Conservation (phyloP, 2,329 filamentous ascomycete species). For the Lasiodiplodia citricola region DNA sequence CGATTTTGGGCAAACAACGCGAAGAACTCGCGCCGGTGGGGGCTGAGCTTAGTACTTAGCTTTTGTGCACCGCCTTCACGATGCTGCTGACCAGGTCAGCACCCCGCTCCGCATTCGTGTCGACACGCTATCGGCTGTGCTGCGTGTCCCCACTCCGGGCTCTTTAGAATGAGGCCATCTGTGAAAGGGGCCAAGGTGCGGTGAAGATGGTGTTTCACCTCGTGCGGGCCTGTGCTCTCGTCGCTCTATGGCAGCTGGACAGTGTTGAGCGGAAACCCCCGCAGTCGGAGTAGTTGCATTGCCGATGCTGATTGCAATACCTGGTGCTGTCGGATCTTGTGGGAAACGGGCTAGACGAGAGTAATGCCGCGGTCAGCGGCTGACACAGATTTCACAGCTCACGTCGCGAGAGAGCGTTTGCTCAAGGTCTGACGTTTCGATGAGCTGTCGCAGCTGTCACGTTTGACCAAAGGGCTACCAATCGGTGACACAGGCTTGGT, state of each 20-base stretch:
- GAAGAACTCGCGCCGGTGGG: neutral
- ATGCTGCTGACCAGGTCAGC: neutral
- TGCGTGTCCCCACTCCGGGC: constrained; percentile 7
- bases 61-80: neutral
- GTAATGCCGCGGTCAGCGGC: neutral
- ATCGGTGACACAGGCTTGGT: neutral
- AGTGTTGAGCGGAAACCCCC: neutral
- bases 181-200: constrained; percentile 10
- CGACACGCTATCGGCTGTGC: neutral
- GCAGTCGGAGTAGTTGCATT: neutral
- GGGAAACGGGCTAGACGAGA: neutral
- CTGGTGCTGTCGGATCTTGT: neutral
- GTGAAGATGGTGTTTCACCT: constrained; percentile 20
- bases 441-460: neutral
- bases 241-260: neutral
- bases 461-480: neutral
- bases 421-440: neutral
- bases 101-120: constrained; percentile 9
- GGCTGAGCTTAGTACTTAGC: neutral
- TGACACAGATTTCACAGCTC: neutral
- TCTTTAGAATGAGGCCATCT: constrained; percentile 7
- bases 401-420: neutral
- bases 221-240: neutral
- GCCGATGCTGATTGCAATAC: neutral
- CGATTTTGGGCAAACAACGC: neutral